These are phyloP conservation scores for Anthoceros angustus DNA, from an alignment of 225 moss, liverwort and hornwort species.

Conservation along the genomic window DNA sequence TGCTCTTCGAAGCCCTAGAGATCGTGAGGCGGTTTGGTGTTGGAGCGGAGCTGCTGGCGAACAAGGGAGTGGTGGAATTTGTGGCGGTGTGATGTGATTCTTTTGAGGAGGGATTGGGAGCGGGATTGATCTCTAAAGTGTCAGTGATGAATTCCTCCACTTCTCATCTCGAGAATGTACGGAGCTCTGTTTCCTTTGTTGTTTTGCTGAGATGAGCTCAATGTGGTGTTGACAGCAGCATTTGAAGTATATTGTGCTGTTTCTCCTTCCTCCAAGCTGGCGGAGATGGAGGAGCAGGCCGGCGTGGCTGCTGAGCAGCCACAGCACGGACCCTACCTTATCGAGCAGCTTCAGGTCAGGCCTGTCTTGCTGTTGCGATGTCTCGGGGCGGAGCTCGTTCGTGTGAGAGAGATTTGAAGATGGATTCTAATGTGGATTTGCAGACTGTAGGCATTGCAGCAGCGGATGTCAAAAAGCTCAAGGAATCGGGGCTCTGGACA, in stretches of 20 bases:
- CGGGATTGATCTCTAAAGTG: too few species aligned
- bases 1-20: too few species aligned
- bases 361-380: neutral
- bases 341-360: conserved; percentile 49
- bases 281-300: conserved; percentile 10
- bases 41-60: too few species aligned
- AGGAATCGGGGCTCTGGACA: conserved; percentile 68
- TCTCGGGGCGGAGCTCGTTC: neutral
- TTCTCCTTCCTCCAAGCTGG: neutral
- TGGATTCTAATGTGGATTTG: neutral
- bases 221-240: neutral
- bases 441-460: conserved; percentile 62
- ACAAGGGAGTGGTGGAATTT: too few species aligned
- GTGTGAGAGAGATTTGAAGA: neutral
- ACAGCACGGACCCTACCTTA: conserved; percentile 67
- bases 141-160: too few species aligned
- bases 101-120: too few species aligned
- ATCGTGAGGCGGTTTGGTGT: too few species aligned
- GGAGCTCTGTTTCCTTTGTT: too few species aligned
- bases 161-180: too few species aligned
- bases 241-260: neutral
- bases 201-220: neutral
- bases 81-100: too few species aligned
- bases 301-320: conserved; percentile 21
- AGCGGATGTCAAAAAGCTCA: conserved; percentile 74